These are phyloP conservation scores for Adansonia grandidieri DNA, from an alignment of 441 rosid genomes.

Conservation along the genomic window DNA sequence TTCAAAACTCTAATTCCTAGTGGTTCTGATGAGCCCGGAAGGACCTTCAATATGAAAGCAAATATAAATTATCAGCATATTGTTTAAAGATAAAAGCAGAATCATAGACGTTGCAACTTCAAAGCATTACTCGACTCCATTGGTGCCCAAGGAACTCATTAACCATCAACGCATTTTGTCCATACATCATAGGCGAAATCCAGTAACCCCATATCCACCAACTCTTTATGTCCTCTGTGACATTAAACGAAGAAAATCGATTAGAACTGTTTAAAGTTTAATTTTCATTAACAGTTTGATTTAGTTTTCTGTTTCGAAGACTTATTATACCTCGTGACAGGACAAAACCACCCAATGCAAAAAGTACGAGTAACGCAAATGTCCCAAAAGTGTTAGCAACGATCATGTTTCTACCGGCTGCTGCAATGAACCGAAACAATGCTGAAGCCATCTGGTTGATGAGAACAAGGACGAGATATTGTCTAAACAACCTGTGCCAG, in stretches of 20 bases:
- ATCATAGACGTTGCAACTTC: neutral
- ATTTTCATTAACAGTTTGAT: neutral
- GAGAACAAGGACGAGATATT: constrained; percentile 36
- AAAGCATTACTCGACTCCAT: constrained; percentile 57
- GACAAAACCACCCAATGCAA: constrained; percentile 58
- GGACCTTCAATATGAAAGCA: constrained; percentile 33
- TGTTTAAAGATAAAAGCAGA: neutral
- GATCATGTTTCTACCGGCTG: constrained; percentile 48
- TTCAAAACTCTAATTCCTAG: constrained; percentile 45
- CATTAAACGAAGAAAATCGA: neutral
- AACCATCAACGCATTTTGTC: constrained; percentile 60
- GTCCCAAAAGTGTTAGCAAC: constrained; percentile 62
- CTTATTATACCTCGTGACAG: constrained; percentile 47
- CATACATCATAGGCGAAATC: constrained; percentile 81
- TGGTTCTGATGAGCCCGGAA: neutral
- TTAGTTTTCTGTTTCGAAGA: neutral
- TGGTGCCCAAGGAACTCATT: constrained; percentile 73
- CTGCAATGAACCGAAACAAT: constrained; percentile 15
- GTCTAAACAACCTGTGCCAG: constrained; percentile 39
- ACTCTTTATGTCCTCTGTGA: constrained; percentile 51
- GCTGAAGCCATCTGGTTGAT: constrained; percentile 19
- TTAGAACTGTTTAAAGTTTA: neutral
- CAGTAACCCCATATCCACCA: constrained; percentile 88
- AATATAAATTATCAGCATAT: neutral
- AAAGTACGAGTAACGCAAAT: constrained; percentile 42